Evolutionary conservation across 257 asterid species (phyloP), one percentile per base, ranked within the genome.

Genomic region (Dorcoceras hygrometricum): DNA sequence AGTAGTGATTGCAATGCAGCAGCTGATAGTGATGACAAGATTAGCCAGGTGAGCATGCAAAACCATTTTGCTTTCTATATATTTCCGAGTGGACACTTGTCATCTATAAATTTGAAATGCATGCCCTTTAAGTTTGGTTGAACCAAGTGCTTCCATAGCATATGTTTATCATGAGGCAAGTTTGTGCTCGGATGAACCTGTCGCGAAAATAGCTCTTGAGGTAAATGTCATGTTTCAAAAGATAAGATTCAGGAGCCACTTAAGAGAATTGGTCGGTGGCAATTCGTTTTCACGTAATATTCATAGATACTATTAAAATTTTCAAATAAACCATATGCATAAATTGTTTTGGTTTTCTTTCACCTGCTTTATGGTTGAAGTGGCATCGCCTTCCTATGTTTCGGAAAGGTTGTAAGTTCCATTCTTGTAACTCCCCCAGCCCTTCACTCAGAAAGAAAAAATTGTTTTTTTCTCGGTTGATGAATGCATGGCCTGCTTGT

Each of bases 21-120:
- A 65, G 78, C 80, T 28, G 83, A 55, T 27, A 34, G 23, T 22
- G 81, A 81, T 43, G 86, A 71, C 69, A 81, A 74, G 58, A 60
- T 69, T 57, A 74, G 65, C 58, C 89, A 79, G 89, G 89, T 81
- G 76, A 81, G 39, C 66, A 63, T 62, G 31, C 51, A 59, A 46
- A 46, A 46, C 25, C 29, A 59, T 50, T 32, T 62, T 68, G 43
- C 60, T 62, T 73, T 61, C 63, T 46, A 54, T 59, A 25, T 62
- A 23, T 46, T 4, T 16, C 8, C 8, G 54, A 46, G 54, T 46
- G 22, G 54, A 46, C 54, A 18, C 7, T 16, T 46, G 54, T 5
- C 54, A 5, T 46, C 18, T 18, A 16, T 16, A 46, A 16, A 46
- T 46, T 46, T 46, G 7, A 18, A 46, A 46, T 46, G 8, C 54